phyloP scores from a whole-genome alignment of 2,329 filamentous ascomycete genomes.

The Gnomoniopsis smithogilvyi region DNA sequence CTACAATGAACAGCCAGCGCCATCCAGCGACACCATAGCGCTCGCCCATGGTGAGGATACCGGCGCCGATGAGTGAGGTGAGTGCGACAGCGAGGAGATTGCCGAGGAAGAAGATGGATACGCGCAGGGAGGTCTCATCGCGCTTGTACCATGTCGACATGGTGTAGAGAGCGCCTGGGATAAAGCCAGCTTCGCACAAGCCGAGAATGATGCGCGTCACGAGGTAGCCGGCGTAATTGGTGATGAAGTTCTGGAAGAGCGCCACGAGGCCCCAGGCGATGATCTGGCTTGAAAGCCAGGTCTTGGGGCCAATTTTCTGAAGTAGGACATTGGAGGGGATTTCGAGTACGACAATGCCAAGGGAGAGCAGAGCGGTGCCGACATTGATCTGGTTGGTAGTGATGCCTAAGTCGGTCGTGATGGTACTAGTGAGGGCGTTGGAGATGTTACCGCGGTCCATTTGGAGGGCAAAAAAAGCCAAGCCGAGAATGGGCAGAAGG shows the following conservation, averaged over 20 bases:
- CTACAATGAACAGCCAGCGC: slow-evolving; percentile 40
- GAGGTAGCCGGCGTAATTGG: slow-evolving; percentile 23
- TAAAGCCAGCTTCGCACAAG: slow-evolving; percentile 24
- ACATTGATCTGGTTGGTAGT: slow-evolving; percentile 50
- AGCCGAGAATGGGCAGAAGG: slow-evolving; percentile 42
- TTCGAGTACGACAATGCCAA: slow-evolving; percentile 44
- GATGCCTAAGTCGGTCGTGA: slow-evolving; percentile 47
- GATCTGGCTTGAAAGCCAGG: slow-evolving; percentile 31
- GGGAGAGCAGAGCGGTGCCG: slow-evolving; percentile 46
- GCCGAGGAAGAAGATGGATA: slow-evolving; percentile 36
- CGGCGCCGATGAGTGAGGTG: slow-evolving; percentile 32
- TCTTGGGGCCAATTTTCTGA: slow-evolving; percentile 27
- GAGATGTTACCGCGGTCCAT: slow-evolving; percentile 35
- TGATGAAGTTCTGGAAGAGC: slow-evolving; percentile 37
- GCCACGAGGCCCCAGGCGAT: slow-evolving; percentile 39
- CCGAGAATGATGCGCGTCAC: slow-evolving; percentile 29
- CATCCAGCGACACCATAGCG: slow-evolving; percentile 34
- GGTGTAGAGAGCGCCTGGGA: slow-evolving; percentile 34
- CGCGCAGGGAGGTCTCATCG: slow-evolving; percentile 36
- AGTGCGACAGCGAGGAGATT: slow-evolving; percentile 18
- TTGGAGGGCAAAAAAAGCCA: slow-evolving; percentile 43
- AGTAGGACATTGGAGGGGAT: slow-evolving; percentile 44
- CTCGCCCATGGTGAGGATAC: slow-evolving; percentile 10
- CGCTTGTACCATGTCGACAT: slow-evolving; percentile 41
- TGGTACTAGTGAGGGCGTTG: slow-evolving; percentile 44